These are phyloP conservation scores for Lentinula novae-zelandiae DNA, from an alignment of 1,284 basidiomycete species.

Conservation along the genomic window DNA sequence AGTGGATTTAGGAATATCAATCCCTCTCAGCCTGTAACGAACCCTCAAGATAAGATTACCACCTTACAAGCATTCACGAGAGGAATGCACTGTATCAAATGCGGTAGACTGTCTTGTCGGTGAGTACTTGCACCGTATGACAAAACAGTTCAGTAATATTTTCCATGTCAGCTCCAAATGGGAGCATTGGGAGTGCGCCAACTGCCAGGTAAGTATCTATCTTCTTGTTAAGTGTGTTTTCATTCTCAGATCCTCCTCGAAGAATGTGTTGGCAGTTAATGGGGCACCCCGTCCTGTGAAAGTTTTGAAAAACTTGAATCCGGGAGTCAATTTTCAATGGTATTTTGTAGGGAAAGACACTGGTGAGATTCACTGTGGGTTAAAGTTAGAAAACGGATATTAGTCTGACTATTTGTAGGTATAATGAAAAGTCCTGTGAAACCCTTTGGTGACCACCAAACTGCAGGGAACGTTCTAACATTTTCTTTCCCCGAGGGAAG, in stretches of 20 bases:
- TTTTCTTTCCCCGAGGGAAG: conserved; percentile 46
- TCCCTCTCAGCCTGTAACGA: conserved; percentile 28
- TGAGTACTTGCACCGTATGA: conserved; percentile 24
- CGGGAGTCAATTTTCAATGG: conserved; percentile 21
- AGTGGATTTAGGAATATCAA: conserved; percentile 22
- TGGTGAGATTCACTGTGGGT: neutral
- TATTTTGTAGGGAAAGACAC: neutral
- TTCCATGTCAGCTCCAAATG: conserved; percentile 52
- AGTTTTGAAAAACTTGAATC: conserved; percentile 30
- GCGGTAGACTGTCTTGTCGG: conserved; percentile 73
- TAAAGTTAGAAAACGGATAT: neutral
- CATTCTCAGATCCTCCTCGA: neutral
- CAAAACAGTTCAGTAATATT: conserved; percentile 2
- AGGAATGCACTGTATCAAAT: conserved; percentile 64
- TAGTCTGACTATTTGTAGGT: conserved; percentile 22
- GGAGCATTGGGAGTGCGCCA: conserved; percentile 67
- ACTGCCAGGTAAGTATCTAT: conserved; percentile 39
- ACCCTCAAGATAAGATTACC: conserved; percentile 30
- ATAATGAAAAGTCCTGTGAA: conserved; percentile 24
- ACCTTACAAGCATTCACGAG: conserved; percentile 55
- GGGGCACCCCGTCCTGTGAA: conserved; percentile 28
- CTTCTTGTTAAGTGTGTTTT: neutral
- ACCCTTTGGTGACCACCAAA: conserved; percentile 23
- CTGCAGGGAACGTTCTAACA: conserved; percentile 33
- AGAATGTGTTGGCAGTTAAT: conserved; percentile 24